A percentile compares a stretch with the other conserved stretches of the same genome.
Conservation (phyloP, 305 asterid species). For the Fraxinus ornus region DNA sequence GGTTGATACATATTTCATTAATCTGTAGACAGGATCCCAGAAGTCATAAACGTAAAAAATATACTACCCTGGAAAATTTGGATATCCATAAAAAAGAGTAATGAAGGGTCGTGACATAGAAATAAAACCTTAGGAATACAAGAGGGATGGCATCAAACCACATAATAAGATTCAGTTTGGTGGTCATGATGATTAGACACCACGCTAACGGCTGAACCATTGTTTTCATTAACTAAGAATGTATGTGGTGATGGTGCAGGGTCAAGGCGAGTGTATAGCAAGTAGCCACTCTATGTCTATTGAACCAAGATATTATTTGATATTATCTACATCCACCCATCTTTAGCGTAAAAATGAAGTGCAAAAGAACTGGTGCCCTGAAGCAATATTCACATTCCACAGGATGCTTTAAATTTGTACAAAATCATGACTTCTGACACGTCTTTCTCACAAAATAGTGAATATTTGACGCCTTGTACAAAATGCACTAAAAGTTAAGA, state of each 20-base stretch:
- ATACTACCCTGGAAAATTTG: conserved; percentile 6
- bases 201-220: background rate
- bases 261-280: background rate
- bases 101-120: background rate
- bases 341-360: background rate
- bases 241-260: background rate
- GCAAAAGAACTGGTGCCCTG: background rate
- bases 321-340: background rate
- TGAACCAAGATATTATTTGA: background rate
- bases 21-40: conserved; percentile 29
- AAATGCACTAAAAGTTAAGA: background rate
- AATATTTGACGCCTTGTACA: background rate
- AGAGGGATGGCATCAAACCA: background rate
- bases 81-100: background rate
- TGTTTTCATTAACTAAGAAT: background rate
- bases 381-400: background rate
- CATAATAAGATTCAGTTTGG: background rate
- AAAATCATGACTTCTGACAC: background rate
- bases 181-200: background rate
- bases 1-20: conserved; percentile 43
- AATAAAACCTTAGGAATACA: background rate
- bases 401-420: background rate
- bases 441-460: background rate
- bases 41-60: conserved; percentile 9
- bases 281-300: background rate